These are phyloP conservation scores for Piper betle DNA, from an alignment of 164 flowering plant species.

Conservation along the genomic window DNA sequence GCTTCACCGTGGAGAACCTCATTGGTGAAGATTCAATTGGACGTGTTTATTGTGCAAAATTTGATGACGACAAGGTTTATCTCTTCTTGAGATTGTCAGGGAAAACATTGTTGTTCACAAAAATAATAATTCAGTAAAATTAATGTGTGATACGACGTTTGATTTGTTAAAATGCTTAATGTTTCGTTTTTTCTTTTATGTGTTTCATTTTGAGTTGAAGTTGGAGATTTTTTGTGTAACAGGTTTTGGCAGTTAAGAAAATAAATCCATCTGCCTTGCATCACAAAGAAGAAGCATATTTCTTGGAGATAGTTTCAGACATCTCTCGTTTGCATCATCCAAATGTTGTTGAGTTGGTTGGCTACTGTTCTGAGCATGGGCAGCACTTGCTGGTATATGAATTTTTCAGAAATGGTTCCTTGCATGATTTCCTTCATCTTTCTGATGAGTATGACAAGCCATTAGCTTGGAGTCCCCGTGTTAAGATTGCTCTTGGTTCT, in stretches of 20 bases:
- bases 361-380: conserved; percentile 89
- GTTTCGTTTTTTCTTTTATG: too few relatives aligned
- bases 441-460: conserved; percentile 74
- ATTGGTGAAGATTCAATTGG: conserved; percentile 91
- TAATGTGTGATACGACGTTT: too few relatives aligned
- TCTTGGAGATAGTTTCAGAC: conserved; percentile 52
- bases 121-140: too few relatives aligned
- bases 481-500: conserved; percentile 93
- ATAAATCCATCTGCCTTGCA: conserved; percentile 56
- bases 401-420: conserved; percentile 78
- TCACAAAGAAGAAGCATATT: conserved; percentile 43
- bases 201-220: neutral
- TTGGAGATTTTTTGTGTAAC: neutral
- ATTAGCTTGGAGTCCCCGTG: conserved; percentile 77
- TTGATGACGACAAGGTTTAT: conserved; percentile 78
- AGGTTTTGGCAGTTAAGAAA: conserved; percentile 94
- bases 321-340: conserved; percentile 68
- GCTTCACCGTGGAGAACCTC: conserved; percentile 71
- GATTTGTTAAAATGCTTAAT: too few relatives aligned
- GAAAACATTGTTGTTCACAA: neutral
- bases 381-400: conserved; percentile 79
- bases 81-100: neutral
- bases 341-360: conserved; percentile 74
- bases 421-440: conserved; percentile 79
- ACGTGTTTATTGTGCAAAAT: conserved; percentile 84